A percentile compares a stretch with the other conserved stretches of the same genome.
Evolutionary conservation across 1,139 yeast genomes (phyloP).

Genomic region (Suhomyces choctaworum): DNA sequence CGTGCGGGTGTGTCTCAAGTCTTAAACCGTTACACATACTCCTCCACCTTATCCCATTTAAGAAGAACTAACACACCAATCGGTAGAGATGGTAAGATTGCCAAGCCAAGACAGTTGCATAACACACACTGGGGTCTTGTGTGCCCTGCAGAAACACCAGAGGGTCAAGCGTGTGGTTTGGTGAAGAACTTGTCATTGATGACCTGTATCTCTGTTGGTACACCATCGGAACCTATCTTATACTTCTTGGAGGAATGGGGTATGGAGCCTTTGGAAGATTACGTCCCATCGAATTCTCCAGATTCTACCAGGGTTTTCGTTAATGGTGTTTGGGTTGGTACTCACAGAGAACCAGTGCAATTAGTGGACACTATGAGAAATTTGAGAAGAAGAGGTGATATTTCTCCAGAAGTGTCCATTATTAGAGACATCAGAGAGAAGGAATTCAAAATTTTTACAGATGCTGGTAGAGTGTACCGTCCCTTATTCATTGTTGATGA

Average conservation of each 20-base stretch:
- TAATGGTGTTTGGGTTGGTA: constrained; percentile 99
- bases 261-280: constrained; percentile 95
- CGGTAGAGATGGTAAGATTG: constrained; percentile 98
- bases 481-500: constrained; percentile 91
- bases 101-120: constrained; percentile 97
- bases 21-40: constrained; percentile 93
- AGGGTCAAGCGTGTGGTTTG: constrained; percentile 99
- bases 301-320: constrained; percentile 94
- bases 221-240: constrained; percentile 93
- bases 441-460: constrained; percentile 94
- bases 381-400: constrained; percentile 93
- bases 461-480: constrained; percentile 97
- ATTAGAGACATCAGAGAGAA: constrained; percentile 95
- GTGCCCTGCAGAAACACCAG: constrained; percentile 99
- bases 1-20: constrained; percentile 99
- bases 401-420: constrained; percentile 93
- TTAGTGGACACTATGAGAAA: constrained; percentile 89
- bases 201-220: constrained; percentile 98
- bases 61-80: constrained; percentile 98
- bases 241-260: constrained; percentile 99
- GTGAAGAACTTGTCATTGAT: constrained; percentile 93
- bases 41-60: constrained; percentile 95
- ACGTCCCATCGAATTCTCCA: constrained; percentile 88
- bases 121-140: constrained; percentile 99
- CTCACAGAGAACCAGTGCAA: constrained; percentile 92